Conservation (phyloP, 2,329 filamentous ascomycete genomes). For the Anthostomella pinea region DNA sequence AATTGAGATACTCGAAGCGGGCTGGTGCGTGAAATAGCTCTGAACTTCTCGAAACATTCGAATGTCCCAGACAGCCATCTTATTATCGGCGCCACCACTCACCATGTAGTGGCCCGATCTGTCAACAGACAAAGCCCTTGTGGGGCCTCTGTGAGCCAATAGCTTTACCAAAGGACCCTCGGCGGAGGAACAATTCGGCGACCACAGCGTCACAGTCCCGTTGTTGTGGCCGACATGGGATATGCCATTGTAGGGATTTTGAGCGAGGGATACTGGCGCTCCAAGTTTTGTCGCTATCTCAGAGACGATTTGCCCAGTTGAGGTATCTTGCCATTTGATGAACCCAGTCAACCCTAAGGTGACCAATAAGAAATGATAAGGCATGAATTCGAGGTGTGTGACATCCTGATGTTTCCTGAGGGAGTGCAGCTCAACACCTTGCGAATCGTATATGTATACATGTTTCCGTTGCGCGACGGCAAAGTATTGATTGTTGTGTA, state of each 20-base stretch:
- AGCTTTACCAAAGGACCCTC: conserved; percentile 82
- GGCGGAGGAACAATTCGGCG: conserved; percentile 66
- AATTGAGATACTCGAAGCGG: conserved; percentile 80
- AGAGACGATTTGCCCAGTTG: conserved; percentile 82
- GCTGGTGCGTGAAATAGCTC: conserved; percentile 79
- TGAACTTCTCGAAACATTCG: conserved; percentile 91
- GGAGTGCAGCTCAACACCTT: conserved; percentile 81
- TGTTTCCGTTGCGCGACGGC: conserved; percentile 81
- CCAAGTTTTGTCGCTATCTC: conserved; percentile 85
- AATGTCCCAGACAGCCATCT: conserved; percentile 68
- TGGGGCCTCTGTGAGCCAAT: conserved; percentile 83
- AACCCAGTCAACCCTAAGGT: conserved; percentile 51
- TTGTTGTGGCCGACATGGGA: conserved; percentile 93
- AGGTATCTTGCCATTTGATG: conserved; percentile 91
- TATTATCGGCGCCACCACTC: conserved; percentile 67
- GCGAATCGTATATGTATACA: conserved; percentile 91
- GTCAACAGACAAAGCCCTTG: conserved; percentile 81
- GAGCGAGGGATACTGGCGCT: conserved; percentile 75
- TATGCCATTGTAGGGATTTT: conserved; percentile 91
- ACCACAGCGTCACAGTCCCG: conserved; percentile 92
- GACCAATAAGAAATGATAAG: conserved; percentile 87
- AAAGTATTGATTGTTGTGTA: conserved; percentile 67
- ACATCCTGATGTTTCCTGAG: conserved; percentile 88
- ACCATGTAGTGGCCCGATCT: conserved; percentile 95
- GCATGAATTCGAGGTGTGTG: conserved; percentile 75